Percentiles rank a stretch among this genome's conserved stretches.
These are phyloP conservation scores for Geum urbanum DNA, from an alignment of 306 rosid genomes.

Conservation along the genomic window DNA sequence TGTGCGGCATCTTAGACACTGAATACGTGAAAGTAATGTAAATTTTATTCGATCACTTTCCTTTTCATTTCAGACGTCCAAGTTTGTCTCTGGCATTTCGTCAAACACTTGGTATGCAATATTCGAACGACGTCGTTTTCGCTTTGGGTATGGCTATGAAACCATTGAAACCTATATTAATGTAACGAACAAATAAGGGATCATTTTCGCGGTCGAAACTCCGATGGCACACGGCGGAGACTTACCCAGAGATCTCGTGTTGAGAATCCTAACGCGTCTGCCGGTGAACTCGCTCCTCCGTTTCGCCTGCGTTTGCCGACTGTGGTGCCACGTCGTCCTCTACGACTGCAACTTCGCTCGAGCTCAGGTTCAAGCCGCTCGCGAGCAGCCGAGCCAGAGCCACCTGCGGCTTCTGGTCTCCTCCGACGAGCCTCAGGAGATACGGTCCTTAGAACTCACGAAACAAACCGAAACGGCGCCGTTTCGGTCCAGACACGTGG, in stretches of 20 bases:
- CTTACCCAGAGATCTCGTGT: no score
- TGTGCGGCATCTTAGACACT: background rate
- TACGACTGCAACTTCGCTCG: background rate
- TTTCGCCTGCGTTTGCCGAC: background rate
- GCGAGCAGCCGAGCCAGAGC: background rate
- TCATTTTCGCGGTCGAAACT: no score
- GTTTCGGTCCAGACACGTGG: no score
- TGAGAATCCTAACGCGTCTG: background rate
- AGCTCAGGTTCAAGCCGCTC: background rate
- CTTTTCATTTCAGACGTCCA: background rate
- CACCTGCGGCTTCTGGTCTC: background rate
- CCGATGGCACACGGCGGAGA: no score
- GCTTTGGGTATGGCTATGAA: no score
- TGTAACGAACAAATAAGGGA: no score
- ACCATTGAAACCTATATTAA: no score
- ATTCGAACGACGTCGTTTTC: no score
- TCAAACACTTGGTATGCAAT: no score
- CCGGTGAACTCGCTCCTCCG: background rate
- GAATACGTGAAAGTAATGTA: background rate
- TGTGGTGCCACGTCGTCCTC: background rate
- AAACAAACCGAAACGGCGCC: no score
- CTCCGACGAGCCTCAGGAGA: background rate
- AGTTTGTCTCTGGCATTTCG: no score
- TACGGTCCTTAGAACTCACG: no score
- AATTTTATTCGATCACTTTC: background rate